A percentile compares a stretch with the other conserved stretches of the same genome.
Conservation (phyloP, 768 basidiomycete genomes). For the Phanerodontia chrysosporium region DNA sequence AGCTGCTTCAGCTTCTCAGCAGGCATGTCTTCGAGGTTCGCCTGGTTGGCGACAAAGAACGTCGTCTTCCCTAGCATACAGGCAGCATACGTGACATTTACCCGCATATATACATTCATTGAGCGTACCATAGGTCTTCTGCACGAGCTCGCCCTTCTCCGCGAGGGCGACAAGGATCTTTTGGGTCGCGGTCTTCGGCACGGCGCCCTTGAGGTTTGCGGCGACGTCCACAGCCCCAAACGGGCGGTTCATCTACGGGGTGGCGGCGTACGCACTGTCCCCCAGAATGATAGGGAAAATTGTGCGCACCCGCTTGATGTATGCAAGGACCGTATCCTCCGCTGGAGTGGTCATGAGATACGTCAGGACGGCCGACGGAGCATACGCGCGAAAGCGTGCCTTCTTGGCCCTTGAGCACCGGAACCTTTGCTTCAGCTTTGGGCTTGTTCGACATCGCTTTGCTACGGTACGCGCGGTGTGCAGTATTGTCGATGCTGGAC, state of each 20-base stretch:
- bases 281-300: not conserved
- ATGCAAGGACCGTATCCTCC: conserved; percentile 72
- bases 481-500: not conserved
- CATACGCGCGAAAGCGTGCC: conserved; percentile 31
- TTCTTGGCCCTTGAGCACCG: conserved; percentile 70
- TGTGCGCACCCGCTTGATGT: conserved; percentile 64
- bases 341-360: conserved; percentile 35
- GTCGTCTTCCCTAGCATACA: conserved; percentile 67
- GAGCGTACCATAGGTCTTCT: conserved; percentile 75
- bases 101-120: not conserved
- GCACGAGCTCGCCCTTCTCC: conserved; percentile 78
- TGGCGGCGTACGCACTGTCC: too few species aligned
- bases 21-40: conserved; percentile 60
- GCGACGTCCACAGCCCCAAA: conserved; percentile 90
- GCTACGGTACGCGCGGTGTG: not conserved
- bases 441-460: conserved; percentile 18
- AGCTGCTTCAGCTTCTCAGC: conserved; percentile 56
- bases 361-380: not conserved
- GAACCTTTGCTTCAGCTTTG: conserved; percentile 28
- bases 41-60: conserved; percentile 85
- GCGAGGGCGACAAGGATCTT: conserved; percentile 80
- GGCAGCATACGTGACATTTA: not conserved
- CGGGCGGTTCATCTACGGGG: conserved; percentile 94
- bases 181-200: conserved; percentile 79
- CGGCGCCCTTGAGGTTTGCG: conserved; percentile 86